Evolutionary conservation across 371 early-diverging fungal genomes (phyloP), one percentile per base, ranked within the genome.

Genomic region (Mortierella sp.): DNA sequence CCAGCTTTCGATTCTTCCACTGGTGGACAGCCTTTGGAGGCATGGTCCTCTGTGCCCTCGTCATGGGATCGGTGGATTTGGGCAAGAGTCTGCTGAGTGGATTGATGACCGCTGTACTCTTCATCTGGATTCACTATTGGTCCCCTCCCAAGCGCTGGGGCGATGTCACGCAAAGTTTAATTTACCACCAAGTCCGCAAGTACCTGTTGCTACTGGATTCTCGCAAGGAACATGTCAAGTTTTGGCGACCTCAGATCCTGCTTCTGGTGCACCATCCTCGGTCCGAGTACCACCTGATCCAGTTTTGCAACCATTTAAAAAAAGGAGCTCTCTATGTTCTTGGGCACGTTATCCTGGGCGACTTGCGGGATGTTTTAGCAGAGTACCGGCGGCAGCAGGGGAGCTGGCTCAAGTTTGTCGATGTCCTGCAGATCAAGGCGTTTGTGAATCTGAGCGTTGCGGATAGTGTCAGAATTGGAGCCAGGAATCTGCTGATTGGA

Each of bases 181-280:
- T 94, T 73, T 94, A 93, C 80, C 94, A 94, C 78, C 94, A 94
- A 78, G 94, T 94, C 48, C 91, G 94, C 81, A 94, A 93, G 80
- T 93, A 90, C 79, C 80, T 94, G 77, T 87, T 94, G 34, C 88
- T 92, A 21, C 85, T 94, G 63, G 94, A 94, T 58, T 70, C 85
- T 24, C 88, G 91, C 55, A 92, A 91, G 76, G 92, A 91, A 48
- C 92, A 93, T 71, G 91, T 94, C 86, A 94, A 94, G 83, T 92
- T 90, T 74, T 94, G 94, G 94, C 77, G 94, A 50, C 94, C 94
- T 9, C 93, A 93, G 81, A 92, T 93, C 57, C 76, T 94, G 75
- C 84, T 94, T 8, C 80, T 92, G 21, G 91, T 92, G 14, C 89
- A 90, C 73, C 90, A 91, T 45, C 93, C 93, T 58, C 82, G 91